These are phyloP conservation scores for Boechera stricta DNA, from an alignment of 345 rosid genomes.

Conservation along the genomic window DNA sequence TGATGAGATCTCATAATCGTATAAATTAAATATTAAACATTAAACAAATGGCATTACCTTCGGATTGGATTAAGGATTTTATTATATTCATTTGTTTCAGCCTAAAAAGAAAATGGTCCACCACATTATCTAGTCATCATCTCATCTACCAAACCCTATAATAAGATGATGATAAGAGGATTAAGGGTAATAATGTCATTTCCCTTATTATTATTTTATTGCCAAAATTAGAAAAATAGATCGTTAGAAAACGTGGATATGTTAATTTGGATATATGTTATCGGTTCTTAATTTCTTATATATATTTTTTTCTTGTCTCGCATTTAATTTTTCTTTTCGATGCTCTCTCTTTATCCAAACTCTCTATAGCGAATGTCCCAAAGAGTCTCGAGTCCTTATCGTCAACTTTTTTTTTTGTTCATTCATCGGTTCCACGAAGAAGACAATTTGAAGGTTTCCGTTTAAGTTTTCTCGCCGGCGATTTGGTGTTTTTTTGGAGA, in stretches of 20 bases:
- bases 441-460: not conserved
- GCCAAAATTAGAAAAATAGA: slow-evolving; percentile 20
- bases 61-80: slow-evolving; percentile 24
- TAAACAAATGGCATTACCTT: not conserved
- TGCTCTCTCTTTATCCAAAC: slow-evolving; percentile 27
- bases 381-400: slow-evolving; percentile 34
- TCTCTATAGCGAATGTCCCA: slow-evolving; percentile 34
- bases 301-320: not conserved
- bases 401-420: not conserved
- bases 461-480: slow-evolving; percentile 2
- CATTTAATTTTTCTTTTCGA: slow-evolving; percentile 25
- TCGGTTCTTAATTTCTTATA: not conserved
- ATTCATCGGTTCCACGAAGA: slow-evolving; percentile 22
- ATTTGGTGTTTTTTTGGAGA: slow-evolving; percentile 4
- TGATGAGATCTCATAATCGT: slow-evolving; percentile 43
- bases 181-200: slow-evolving; percentile 39
- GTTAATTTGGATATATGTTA: slow-evolving; percentile 33
- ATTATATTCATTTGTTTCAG: slow-evolving; percentile 14
- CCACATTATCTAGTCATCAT: slow-evolving; percentile 45
- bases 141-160: slow-evolving; percentile 35
- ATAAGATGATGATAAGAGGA: slow-evolving; percentile 33
- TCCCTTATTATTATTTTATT: not conserved
- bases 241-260: slow-evolving; percentile 46
- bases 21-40: not conserved
- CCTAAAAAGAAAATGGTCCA: slow-evolving; percentile 32